phyloP scores from a whole-genome alignment of 345 rosid genomes.

The Pugionium dolabratum region DNA sequence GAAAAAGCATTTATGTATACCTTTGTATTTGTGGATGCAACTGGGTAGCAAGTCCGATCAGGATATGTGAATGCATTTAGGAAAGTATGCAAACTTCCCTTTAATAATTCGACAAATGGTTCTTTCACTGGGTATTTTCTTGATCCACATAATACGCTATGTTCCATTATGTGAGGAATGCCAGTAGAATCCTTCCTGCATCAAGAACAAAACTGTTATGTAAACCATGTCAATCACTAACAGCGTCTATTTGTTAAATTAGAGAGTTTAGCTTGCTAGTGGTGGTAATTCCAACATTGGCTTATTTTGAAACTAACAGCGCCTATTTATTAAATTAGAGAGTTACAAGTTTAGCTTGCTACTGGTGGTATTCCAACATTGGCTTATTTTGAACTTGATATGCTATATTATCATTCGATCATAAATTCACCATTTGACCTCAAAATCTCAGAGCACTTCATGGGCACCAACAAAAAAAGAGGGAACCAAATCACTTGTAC shows the following conservation, averaged over 20 bases:
- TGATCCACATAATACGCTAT: conserved; percentile 95
- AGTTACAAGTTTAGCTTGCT: background rate
- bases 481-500: background rate
- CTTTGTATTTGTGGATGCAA: conserved; percentile 93
- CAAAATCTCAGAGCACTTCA: background rate
- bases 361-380: background rate
- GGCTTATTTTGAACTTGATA: background rate
- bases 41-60: conserved; percentile 96
- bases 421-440: background rate
- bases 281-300: too few species aligned
- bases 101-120: conserved; percentile 92
- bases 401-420: background rate
- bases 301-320: background rate
- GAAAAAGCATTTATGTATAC: conserved; percentile 36
- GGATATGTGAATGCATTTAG: conserved; percentile 97
- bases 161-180: conserved; percentile 96
- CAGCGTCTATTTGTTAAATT: background rate
- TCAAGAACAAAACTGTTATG: conserved; percentile 18
- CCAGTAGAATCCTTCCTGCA: conserved; percentile 97
- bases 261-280: background rate
- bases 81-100: conserved; percentile 93
- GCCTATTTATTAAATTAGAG: background rate
- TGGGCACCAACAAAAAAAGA: background rate
- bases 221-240: background rate
- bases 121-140: conserved; percentile 95